Evolutionary conservation across 805 yeast genomes (phyloP).

Genomic region (Ogataea trehalophila): DNA sequence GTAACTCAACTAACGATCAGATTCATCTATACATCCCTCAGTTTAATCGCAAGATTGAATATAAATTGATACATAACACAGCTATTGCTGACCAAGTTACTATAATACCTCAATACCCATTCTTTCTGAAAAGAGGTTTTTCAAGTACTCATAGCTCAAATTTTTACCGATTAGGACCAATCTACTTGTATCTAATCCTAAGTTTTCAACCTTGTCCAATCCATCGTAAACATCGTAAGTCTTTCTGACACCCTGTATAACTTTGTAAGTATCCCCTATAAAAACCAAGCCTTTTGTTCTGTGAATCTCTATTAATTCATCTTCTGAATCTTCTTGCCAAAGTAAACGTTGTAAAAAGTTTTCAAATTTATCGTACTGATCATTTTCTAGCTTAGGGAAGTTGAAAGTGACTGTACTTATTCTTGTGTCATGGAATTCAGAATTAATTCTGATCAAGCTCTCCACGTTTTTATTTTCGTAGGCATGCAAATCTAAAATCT

Average conservation of each 20-base stretch:
- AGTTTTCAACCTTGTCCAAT: slow-evolving; percentile 7
- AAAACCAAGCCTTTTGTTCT: slow-evolving; percentile 75
- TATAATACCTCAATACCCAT: slow-evolving; percentile 6
- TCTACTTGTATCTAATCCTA: slow-evolving; percentile 14
- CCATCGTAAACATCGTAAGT: slow-evolving; percentile 73
- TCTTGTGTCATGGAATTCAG: slow-evolving; percentile 44
- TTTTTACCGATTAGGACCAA: slow-evolving; percentile 31
- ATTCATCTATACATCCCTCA: no score
- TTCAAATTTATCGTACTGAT: slow-evolving; percentile 44
- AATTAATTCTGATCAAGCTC: slow-evolving; percentile 14
- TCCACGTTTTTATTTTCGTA: slow-evolving; percentile 44
- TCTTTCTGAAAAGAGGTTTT: slow-evolving; percentile 2
- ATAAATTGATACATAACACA: no score
- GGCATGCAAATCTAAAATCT: slow-evolving; percentile 74
- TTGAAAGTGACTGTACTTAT: slow-evolving; percentile 50
- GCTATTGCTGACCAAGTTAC: no score
- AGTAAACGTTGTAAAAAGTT: slow-evolving; percentile 61
- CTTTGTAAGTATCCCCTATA: slow-evolving; percentile 38
- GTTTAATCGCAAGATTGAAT: no score
- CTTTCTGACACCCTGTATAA: slow-evolving; percentile 89
- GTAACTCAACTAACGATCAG: no score
- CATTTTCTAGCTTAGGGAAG: slow-evolving; percentile 35
- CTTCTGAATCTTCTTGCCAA: slow-evolving; percentile 58
- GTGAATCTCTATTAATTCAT: slow-evolving; percentile 57
- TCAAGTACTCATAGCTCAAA: slow-evolving; percentile 10